Base-by-base conservation (phyloP, 2,329 filamentous ascomycete species). In the Calonectria hongkongensis region DNA sequence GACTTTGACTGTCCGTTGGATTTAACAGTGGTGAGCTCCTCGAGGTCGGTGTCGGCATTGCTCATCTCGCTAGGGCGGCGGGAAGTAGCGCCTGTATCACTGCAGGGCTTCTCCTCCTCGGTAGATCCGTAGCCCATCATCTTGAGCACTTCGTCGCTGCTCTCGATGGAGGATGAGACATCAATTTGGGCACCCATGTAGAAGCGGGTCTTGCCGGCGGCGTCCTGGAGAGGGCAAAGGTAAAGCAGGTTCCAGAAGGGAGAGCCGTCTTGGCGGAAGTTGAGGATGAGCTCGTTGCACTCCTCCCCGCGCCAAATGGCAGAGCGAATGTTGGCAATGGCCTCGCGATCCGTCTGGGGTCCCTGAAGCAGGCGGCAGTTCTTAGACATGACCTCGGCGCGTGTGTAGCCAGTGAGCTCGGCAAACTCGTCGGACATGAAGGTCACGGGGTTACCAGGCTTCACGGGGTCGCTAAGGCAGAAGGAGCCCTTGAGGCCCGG, bases 401-500 rank as follows among this genome's bases (percentile, higher is more conserved):
- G 82, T 1, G 80, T 72, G 72, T 89, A 89, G 6, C 89, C 89
- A 0, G 88, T 89, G 5, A 90, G 80, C n/a, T 84, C 81, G 60
- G 88, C 82, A 71, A 90, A 90, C 1, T 87, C 87, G 69, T 90
- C 88, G 0, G 88, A 89, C 3, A 86, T 86, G 70, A 81, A 88
- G 0, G 85, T 73, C 47, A 90, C 87, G 0, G 89, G 87, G 71
- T 89, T 89, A 63, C 90, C 88, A 0, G 85, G 83, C 51, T 84
- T 83, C 5, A 82, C 77, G 0, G 88, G 88, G 75, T 92, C 88
- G 0, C 88, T 90, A 18, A 92, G 79, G 69, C 89, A 90, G 74
- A 92, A 92, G 27, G 89, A 89, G 62, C 89, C 86, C 10, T 89
- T 90, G 0, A 92, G 84, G 0, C 91, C 91, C 3, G 87, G 87